A percentile compares a stretch with the other conserved stretches of the same genome.
Evolutionary conservation across 768 basidiomycete species (phyloP).

Genomic region (Pleurotus tuber-regium): DNA sequence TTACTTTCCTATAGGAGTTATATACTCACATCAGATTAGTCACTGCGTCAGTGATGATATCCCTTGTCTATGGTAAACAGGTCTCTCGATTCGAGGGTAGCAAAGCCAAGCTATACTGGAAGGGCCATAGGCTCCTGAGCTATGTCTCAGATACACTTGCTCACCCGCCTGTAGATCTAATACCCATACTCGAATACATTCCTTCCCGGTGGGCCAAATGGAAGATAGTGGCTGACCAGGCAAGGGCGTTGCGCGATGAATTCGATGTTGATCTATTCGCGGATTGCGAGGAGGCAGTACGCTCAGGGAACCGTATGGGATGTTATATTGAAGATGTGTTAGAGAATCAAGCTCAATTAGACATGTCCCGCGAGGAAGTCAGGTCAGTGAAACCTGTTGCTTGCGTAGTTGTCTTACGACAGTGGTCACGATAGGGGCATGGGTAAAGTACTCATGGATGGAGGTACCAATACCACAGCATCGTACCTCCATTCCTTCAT

Average conservation of each 20-base stretch:
- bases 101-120: constrained; percentile 4
- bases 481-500: not conserved
- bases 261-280: constrained; percentile 9
- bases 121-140: not conserved
- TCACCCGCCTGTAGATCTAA: constrained; percentile 15
- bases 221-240: constrained; percentile 10
- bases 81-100: constrained; percentile 2
- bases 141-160: constrained; percentile 1
- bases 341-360: constrained; percentile 11
- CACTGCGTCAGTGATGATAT: constrained; percentile 10
- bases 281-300: constrained; percentile 7
- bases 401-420: too few species aligned
- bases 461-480: not conserved
- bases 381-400: constrained; percentile 8
- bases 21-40: constrained; percentile 3
- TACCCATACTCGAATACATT: constrained; percentile 17
- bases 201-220: constrained; percentile 17
- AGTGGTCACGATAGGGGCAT: not conserved
- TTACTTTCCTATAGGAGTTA: not conserved
- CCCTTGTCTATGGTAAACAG: constrained; percentile 13
- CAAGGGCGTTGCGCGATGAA: constrained; percentile 3
- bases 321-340: constrained; percentile 24
- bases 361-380: constrained; percentile 10
- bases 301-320: constrained; percentile 18
- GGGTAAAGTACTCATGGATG: not conserved